These are phyloP conservation scores for Aspergillus fumigatus DNA, from an alignment of 2,329 filamentous ascomycete genomes.

Conservation along the genomic window DNA sequence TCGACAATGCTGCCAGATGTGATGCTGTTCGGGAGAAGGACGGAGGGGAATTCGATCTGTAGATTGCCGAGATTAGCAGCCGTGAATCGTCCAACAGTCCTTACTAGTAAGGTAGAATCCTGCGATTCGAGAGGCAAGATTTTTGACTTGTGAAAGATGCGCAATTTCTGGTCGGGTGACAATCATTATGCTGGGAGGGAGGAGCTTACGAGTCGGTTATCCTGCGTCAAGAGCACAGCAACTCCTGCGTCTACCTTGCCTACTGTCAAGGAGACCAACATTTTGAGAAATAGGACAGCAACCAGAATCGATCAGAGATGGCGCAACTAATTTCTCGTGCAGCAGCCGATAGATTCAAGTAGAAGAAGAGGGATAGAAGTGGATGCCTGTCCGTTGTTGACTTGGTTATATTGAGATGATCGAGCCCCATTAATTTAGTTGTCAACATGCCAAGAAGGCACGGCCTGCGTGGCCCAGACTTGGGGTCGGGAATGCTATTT, in stretches of 20 bases:
- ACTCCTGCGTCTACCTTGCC: constrained; percentile 99
- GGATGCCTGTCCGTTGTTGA: constrained; percentile 1
- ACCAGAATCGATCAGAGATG: background rate
- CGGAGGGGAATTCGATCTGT: constrained; percentile 97
- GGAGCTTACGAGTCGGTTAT: constrained; percentile 81
- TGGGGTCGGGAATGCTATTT: background rate
- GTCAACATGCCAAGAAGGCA: background rate
- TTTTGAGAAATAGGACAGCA: constrained; percentile 40
- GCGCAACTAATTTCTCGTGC: background rate
- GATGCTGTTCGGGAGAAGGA: constrained; percentile 92
- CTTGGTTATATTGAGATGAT: background rate
- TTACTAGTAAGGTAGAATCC: background rate
- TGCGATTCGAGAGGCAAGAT: background rate
- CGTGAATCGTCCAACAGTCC: background rate
- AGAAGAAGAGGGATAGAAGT: background rate
- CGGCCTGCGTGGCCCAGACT: background rate
- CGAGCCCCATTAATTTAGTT: background rate
- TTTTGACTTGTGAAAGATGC: background rate
- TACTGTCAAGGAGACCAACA: constrained; percentile 96
- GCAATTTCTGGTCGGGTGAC: background rate
- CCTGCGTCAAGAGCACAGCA: constrained; percentile 90
- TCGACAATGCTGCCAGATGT: constrained; percentile 96
- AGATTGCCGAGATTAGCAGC: constrained; percentile 3
- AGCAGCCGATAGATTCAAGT: background rate
- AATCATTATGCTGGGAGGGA: constrained; percentile 6